These are phyloP conservation scores for Dactylellina cionopaga DNA, from an alignment of 2,329 filamentous ascomycete species.

Conservation along the genomic window DNA sequence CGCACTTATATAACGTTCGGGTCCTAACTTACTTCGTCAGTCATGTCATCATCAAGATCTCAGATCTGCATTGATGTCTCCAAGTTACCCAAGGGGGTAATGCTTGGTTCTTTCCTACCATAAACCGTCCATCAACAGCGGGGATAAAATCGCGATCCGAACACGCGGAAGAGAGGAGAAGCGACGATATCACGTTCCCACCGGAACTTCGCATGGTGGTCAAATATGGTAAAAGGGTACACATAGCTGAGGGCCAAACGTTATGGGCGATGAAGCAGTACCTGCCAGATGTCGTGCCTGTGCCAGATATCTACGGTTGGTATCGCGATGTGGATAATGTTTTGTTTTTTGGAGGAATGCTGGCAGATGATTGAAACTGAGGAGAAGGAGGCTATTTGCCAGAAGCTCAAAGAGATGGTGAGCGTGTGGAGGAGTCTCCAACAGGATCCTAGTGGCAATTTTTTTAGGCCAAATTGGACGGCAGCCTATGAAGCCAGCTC, in stretches of 20 bases:
- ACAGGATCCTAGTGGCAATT: not conserved
- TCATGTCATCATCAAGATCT: not conserved
- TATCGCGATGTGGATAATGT: not conserved
- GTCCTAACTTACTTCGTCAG: too few species aligned
- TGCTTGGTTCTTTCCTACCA: not conserved
- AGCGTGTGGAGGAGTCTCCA: not conserved
- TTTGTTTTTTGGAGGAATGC: not conserved
- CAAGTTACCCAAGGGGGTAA: not conserved
- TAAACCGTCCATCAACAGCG: not conserved
- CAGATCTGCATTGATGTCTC: not conserved
- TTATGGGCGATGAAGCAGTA: constrained; percentile 1
- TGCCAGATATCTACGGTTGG: not conserved
- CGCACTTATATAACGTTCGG: too few species aligned
- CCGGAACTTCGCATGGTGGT: not conserved
- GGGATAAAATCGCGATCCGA: not conserved
- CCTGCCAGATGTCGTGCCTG: not conserved
- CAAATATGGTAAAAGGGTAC: not conserved
- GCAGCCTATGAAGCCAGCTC: not conserved
- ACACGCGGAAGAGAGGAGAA: too few species aligned
- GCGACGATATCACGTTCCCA: not conserved
- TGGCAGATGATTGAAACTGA: not conserved
- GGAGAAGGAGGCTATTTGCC: not conserved
- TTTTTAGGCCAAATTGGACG: constrained; percentile 1
- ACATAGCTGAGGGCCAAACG: not conserved
- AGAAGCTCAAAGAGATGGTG: not conserved